Evolutionary conservation across 352 stramenopile genomes (phyloP).

Genomic region (Elongisporangium prolatum): DNA sequence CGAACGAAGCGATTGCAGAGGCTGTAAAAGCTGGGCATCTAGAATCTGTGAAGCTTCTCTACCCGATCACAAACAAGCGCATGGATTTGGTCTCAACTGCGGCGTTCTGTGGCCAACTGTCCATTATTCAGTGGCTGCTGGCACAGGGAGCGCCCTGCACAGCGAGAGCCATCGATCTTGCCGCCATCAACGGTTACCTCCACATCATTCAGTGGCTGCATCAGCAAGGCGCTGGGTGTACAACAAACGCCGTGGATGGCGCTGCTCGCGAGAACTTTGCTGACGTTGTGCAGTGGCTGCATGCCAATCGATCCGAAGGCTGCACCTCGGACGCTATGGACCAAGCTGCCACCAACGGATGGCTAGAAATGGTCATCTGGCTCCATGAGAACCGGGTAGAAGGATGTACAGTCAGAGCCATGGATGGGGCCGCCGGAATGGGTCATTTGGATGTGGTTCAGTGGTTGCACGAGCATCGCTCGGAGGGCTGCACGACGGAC

Average conservation of each 20-base stretch:
- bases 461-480: constrained; percentile 9
- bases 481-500: constrained; percentile 12
- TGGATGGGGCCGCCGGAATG: constrained; percentile 7
- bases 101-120: neutral
- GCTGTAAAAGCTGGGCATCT: neutral
- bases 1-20: neutral
- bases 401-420: constrained; percentile 8
- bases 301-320: constrained; percentile 11
- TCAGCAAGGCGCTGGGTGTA: constrained; percentile 5
- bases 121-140: neutral
- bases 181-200: constrained; percentile 26
- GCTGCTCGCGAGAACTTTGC: constrained; percentile 1
- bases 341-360: constrained; percentile 11
- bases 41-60: neutral
- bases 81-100: neutral
- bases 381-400: constrained; percentile 7
- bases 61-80: neutral
- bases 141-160: constrained; percentile 11
- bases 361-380: constrained; percentile 11
- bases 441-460: constrained; percentile 7
- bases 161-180: constrained; percentile 28
- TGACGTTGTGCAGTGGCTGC: constrained; percentile 12
- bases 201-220: constrained; percentile 29
- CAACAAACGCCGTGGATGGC: constrained; percentile 5
- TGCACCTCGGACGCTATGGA: constrained; percentile 10